Conservation (phyloP, 129 eudicot genomes). For the Flaveria robusta region DNA sequence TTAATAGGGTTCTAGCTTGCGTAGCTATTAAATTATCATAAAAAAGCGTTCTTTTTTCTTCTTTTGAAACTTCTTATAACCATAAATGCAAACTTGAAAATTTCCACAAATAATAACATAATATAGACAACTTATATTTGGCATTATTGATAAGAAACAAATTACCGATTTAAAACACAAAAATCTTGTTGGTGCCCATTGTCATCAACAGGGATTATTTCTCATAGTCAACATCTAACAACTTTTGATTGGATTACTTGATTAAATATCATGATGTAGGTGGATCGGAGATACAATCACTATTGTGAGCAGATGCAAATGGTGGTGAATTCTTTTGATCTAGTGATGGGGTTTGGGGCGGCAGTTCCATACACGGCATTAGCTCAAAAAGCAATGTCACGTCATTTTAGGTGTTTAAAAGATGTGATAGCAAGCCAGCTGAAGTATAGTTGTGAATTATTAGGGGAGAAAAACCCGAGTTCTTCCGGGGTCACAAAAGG, state of each 20-base stretch:
- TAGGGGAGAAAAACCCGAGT: slow-evolving; percentile 80
- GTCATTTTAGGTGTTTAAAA: slow-evolving; percentile 87
- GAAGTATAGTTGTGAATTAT: slow-evolving; percentile 73
- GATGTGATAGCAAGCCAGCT: slow-evolving; percentile 72
- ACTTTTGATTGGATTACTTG: neutral
- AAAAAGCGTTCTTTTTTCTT: neutral
- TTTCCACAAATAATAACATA: slow-evolving; percentile 11
- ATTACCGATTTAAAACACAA: slow-evolving; percentile 4
- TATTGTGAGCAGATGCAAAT: slow-evolving; percentile 99
- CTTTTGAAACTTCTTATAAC: neutral
- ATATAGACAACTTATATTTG: slow-evolving; percentile 23
- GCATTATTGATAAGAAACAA: slow-evolving; percentile 32
- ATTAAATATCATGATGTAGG: slow-evolving; percentile 47
- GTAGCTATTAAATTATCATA: slow-evolving; percentile 4
- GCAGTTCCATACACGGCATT: slow-evolving; percentile 90
- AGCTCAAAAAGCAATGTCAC: slow-evolving; percentile 95
- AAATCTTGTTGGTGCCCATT: slow-evolving; percentile 21
- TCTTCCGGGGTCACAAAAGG: slow-evolving; percentile 84
- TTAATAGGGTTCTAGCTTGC: slow-evolving; percentile 31
- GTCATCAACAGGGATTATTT: slow-evolving; percentile 23
- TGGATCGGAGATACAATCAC: slow-evolving; percentile 83
- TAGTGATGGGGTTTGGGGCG: slow-evolving; percentile 90
- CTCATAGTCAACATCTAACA: neutral
- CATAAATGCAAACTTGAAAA: slow-evolving; percentile 20
- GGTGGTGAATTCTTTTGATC: slow-evolving; percentile 91